phyloP scores from a whole-genome alignment of 257 asterid genomes.

The Solanum chmielewskii region DNA sequence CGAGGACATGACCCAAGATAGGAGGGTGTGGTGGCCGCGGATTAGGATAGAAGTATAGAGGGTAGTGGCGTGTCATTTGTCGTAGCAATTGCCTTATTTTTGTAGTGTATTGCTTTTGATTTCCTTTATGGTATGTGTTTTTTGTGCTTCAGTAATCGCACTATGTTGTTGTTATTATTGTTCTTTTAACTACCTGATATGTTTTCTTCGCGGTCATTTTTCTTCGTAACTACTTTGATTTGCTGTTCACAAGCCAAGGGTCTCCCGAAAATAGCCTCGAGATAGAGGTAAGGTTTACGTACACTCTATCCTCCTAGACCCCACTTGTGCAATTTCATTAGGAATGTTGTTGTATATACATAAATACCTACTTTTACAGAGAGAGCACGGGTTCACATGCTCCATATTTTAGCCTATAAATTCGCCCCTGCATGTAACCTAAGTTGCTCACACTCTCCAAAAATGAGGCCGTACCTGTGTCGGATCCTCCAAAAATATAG shows the following conservation, averaged over 20 bases:
- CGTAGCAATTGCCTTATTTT: neutral
- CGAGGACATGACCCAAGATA: neutral
- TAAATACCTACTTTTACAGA: neutral
- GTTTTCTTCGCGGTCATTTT: neutral
- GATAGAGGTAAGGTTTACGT: neutral
- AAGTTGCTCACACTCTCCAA: too few species aligned
- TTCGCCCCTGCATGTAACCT: neutral
- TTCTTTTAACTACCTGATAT: neutral
- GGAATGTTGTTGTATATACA: neutral
- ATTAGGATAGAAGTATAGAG: neutral
- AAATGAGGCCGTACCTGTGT: too few species aligned
- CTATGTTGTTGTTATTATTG: neutral
- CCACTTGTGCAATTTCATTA: neutral
- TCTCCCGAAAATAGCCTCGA: neutral
- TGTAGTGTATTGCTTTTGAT: neutral
- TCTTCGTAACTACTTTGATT: neutral
- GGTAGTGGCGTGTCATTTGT: neutral
- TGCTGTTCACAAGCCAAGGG: neutral
- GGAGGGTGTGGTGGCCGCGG: neutral
- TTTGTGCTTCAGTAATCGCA: neutral
- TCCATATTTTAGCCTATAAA: neutral
- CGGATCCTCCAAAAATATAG: too few species aligned
- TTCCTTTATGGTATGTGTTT: neutral
- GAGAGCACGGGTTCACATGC: neutral
- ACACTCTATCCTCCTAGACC: neutral